Percentiles rank a stretch among this genome's conserved stretches.
phyloP scores from a whole-genome alignment of 306 rosid species.

The Castanea sativa region DNA sequence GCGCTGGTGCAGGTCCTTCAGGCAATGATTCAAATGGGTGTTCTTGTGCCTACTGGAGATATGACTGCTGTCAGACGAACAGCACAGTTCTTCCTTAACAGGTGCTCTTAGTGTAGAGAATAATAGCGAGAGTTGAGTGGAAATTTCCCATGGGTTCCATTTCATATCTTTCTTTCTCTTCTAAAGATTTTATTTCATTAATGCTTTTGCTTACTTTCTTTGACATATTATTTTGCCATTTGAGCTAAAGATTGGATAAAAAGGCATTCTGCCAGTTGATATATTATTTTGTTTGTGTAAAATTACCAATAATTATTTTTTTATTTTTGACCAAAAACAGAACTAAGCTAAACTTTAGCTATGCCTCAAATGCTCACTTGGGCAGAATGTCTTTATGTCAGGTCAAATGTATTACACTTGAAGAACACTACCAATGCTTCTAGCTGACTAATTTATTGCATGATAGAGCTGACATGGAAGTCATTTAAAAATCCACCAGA shows the following conservation, averaged over 20 bases:
- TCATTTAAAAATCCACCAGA: not conserved
- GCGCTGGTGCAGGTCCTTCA: slow-evolving; percentile 74
- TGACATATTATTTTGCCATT: not conserved
- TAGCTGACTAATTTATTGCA: slow-evolving; percentile 10
- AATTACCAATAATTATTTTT: too few species aligned
- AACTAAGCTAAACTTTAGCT: not conserved
- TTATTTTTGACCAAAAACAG: not conserved
- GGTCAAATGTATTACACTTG: slow-evolving; percentile 8
- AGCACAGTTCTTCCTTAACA: slow-evolving; percentile 89
- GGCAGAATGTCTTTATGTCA: not conserved
- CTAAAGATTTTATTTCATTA: not conserved
- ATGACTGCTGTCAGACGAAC: slow-evolving; percentile 98
- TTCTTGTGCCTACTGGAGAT: slow-evolving; percentile 99
- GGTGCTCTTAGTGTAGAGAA: slow-evolving; percentile 44
- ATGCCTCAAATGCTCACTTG: slow-evolving; percentile 7
- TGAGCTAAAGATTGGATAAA: too few species aligned
- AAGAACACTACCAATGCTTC: not conserved
- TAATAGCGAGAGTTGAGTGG: not conserved
- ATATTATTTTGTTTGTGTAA: too few species aligned
- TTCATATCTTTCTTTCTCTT: not conserved
- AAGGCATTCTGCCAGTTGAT: too few species aligned
- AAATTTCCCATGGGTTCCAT: not conserved
- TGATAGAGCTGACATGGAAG: slow-evolving; percentile 1
- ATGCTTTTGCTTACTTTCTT: not conserved
- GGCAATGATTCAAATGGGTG: slow-evolving; percentile 99